Percentiles rank a stretch among this genome's conserved stretches.
phyloP scores from a whole-genome alignment of 2,329 filamentous ascomycete species.

The Colletotrichum tamarilloi region DNA sequence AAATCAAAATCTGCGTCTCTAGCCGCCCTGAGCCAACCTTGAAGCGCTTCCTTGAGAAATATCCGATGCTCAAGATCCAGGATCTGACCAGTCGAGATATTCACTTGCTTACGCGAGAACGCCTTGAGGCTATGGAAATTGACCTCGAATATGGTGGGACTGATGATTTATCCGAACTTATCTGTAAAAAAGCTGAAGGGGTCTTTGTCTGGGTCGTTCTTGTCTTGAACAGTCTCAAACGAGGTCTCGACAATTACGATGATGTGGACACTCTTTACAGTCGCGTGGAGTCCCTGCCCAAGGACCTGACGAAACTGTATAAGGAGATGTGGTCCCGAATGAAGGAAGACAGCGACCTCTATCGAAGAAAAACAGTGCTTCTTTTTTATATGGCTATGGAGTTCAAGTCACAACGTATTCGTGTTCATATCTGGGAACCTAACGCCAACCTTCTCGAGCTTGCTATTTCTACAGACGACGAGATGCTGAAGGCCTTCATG shows the following conservation, averaged over 20 bases:
- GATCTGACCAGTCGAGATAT: background rate
- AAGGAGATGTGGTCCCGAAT: background rate
- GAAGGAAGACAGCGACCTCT: background rate
- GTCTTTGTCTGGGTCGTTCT: background rate
- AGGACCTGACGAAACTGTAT: background rate
- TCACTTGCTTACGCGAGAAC: background rate
- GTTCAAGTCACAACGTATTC: rapidly evolving
- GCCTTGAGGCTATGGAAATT: background rate
- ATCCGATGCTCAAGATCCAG: background rate
- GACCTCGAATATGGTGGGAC: background rate
- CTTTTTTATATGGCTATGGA: background rate
- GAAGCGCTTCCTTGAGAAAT: rapidly evolving
- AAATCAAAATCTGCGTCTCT: background rate
- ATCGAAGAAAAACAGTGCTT: background rate
- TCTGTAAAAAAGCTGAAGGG: background rate
- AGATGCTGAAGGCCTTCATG: background rate
- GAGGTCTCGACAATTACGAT: background rate
- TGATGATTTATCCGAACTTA: background rate
- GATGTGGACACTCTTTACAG: background rate
- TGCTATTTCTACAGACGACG: background rate
- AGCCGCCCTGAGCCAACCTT: background rate
- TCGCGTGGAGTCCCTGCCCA: background rate
- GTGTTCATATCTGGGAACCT: too few species aligned
- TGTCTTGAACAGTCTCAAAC: background rate
- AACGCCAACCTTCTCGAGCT: background rate